Conservation (phyloP, 768 basidiomycete species). For the Exidia glandulosa region DNA sequence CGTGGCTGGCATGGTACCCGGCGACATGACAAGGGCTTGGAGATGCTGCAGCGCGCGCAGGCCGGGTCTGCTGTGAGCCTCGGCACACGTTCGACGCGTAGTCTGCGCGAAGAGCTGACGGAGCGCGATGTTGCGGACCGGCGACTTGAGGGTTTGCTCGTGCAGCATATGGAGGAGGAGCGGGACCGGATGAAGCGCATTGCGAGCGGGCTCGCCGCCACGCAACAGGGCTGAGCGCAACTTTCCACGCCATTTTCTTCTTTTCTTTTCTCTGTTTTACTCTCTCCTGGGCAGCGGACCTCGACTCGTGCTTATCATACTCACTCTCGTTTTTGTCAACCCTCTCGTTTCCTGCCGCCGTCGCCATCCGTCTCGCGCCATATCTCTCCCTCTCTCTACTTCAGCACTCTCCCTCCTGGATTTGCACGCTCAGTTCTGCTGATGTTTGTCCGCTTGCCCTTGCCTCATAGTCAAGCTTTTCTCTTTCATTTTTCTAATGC, state of each 20-base stretch:
- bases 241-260: background rate
- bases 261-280: background rate
- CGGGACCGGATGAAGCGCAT: constrained; percentile 71
- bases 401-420: too few species aligned
- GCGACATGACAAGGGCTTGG: background rate
- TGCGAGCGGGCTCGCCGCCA: constrained; percentile 23
- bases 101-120: constrained; percentile 3
- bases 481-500: too few species aligned
- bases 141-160: constrained; percentile 68
- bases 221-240: background rate
- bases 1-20: background rate
- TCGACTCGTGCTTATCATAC: too few species aligned
- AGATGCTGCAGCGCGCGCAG: background rate
- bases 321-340: too few species aligned
- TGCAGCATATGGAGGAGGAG: constrained; percentile 76
- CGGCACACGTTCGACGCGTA: constrained; percentile 1
- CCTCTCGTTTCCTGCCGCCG: too few species aligned
- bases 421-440: too few species aligned
- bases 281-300: too few species aligned
- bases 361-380: too few species aligned
- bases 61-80: constrained; percentile 20
- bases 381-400: too few species aligned
- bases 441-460: too few species aligned
- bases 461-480: too few species aligned
- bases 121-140: constrained; percentile 37